These are phyloP conservation scores for Diddensiella transvaalensis DNA, from an alignment of 805 yeast genomes.

Conservation along the genomic window DNA sequence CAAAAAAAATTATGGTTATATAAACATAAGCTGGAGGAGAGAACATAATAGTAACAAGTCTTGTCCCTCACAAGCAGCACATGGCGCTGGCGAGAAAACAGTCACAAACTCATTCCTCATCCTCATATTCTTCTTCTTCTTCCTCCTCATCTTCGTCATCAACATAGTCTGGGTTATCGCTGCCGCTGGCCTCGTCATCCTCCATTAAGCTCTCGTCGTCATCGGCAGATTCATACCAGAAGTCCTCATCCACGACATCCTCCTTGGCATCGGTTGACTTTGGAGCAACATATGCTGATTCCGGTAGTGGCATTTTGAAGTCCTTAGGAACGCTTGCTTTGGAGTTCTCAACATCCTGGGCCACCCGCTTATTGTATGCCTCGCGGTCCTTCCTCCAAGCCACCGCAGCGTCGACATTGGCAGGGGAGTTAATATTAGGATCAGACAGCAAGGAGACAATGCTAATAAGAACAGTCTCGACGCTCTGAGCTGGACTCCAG, in stretches of 20 bases:
- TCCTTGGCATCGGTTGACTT: constrained; percentile 33
- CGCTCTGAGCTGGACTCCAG: constrained; percentile 75
- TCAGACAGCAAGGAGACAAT: constrained; percentile 89
- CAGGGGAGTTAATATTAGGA: constrained; percentile 91
- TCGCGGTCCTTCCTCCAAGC: constrained; percentile 81
- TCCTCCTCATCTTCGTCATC: constrained; percentile 14
- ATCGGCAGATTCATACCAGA: constrained; percentile 77
- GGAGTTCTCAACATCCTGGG: constrained; percentile 66
- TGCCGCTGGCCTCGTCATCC: constrained; percentile 47
- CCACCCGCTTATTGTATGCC: constrained; percentile 68
- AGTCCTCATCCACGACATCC: constrained; percentile 71
- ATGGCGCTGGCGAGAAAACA: too few species aligned
- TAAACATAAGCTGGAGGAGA: too few species aligned
- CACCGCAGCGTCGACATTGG: constrained; percentile 93
- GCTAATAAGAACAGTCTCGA: constrained; percentile 83
- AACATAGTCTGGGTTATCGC: constrained; percentile 22
- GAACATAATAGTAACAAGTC: too few species aligned
- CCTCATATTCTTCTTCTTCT: background rate
- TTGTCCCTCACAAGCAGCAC: too few species aligned
- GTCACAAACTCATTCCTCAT: too few species aligned
- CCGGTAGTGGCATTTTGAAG: constrained; percentile 73
- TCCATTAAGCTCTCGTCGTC: constrained; percentile 49
- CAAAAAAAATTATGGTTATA: too few species aligned
- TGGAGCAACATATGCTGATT: constrained; percentile 47
- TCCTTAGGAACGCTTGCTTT: constrained; percentile 84